Evolutionary conservation across 176 grass and related monocot species (phyloP), one percentile per base, ranked within the genome.

Genomic region (Oryza meyeriana): DNA sequence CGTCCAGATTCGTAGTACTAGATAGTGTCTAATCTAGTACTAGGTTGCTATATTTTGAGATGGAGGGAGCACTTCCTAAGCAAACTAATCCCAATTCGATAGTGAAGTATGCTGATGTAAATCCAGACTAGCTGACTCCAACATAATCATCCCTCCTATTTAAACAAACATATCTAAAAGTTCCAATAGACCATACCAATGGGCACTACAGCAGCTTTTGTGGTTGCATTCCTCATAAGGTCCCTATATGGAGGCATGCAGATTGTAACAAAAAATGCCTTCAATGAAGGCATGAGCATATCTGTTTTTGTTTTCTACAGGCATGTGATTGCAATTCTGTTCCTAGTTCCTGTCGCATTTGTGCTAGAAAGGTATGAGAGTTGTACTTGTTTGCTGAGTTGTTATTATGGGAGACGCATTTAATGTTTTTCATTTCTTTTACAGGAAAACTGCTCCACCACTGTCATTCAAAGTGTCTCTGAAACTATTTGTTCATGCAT

Each of bases 291-390:
- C 66, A 74, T 79, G 77, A 91, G 67, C 78, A 82, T 72, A 1
- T 78, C 27, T 27, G 81, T 91, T 6, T 85, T 88, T 40, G 89
- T 88, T 74, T 91, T 91, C 89, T 91, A 91, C 66, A 81, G 89
- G 47, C 81, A 88, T 77, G 17, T 27, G 0, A 42, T 34, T 50
- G 89, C 30, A 30, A 82, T 80, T 57, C 47, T 91, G 10, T 63
- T 85, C 34, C 64, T 91, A 22, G 64, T 78, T n/a, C 90, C 90
- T 3, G 3, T 91, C 62, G 85, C 85, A 2, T 85, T 82, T 74
- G 38, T 85, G 14, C 61, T 91, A 33, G 86, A 85, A 88, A 83
- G 90, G 85, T 91, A 72, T 35, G 13, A 7, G 10, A 45, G 40
- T 44, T 29, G 29, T 42, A 52, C 24, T 25, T 63, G 28, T 20